A percentile compares a stretch with the other conserved stretches of the same genome.
Evolutionary conservation across 1,139 yeast genomes (phyloP).

Genomic region (Candida sojae): DNA sequence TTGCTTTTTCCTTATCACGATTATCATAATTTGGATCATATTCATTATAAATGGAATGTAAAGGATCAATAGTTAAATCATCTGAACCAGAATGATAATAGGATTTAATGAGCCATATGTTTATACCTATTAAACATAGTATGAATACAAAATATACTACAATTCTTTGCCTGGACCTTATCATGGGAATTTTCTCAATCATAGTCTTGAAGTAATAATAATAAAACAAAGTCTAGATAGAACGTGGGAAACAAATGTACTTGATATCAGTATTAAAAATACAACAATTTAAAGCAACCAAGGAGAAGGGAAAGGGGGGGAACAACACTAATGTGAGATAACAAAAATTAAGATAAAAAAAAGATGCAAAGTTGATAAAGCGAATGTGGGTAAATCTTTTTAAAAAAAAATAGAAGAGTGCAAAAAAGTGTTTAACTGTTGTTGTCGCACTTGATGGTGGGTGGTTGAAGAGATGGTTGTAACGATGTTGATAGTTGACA

Average conservation of each 20-base stretch:
- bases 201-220: neutral
- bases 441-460: neutral
- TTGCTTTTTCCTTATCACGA: neutral
- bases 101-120: neutral
- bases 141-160: neutral
- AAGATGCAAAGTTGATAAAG: neutral
- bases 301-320: no score
- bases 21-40: conserved; percentile 6
- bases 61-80: neutral
- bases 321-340: neutral
- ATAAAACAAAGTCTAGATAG: no score
- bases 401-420: neutral
- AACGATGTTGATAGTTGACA: no score
- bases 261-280: no score
- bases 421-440: neutral
- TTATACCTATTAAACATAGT: neutral
- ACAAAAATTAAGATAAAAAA: neutral
- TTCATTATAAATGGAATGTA: conserved; percentile 14
- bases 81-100: neutral
- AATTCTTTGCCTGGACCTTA: neutral
- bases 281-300: no score
- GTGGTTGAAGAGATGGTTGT: neutral
- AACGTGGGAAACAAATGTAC: no score
- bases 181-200: conserved; percentile 1
- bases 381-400: neutral